These are phyloP conservation scores for Coix lacrymajobi DNA, from an alignment of 176 grass and related monocot genomes.

Conservation along the genomic window DNA sequence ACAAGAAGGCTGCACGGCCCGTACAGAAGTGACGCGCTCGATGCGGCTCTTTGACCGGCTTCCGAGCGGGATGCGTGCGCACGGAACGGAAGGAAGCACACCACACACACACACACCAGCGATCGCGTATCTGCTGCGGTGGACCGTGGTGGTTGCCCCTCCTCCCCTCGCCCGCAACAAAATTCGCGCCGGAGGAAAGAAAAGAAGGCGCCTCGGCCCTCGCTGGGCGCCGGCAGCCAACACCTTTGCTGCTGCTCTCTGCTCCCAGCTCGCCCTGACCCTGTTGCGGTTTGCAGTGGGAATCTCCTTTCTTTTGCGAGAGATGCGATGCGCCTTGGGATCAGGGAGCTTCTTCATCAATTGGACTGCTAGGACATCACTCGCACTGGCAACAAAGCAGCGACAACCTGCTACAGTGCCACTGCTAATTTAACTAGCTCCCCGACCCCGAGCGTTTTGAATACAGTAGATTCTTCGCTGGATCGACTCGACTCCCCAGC, in stretches of 20 bases:
- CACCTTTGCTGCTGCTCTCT: neutral
- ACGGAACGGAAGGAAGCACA: neutral
- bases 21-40: slow-evolving; percentile 25
- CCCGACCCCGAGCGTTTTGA: neutral
- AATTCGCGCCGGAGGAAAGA: neutral
- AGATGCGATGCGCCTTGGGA: slow-evolving; percentile 36
- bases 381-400: neutral
- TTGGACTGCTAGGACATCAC: too few relatives aligned
- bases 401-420: too few relatives aligned
- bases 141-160: neutral
- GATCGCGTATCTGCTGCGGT: neutral
- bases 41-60: slow-evolving; percentile 29
- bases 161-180: neutral
- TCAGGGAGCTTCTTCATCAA: too few relatives aligned
- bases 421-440: neutral
- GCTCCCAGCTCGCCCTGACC: neutral
- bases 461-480: slow-evolving; percentile 32
- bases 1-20: slow-evolving; percentile 16
- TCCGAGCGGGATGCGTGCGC: slow-evolving; percentile 19
- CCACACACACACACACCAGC: neutral
- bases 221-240: neutral
- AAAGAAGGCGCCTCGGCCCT: too few relatives aligned
- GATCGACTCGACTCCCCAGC: neutral
- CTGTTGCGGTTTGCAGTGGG: neutral
- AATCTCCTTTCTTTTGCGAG: slow-evolving; percentile 21